phyloP scores from a whole-genome alignment of 2,329 filamentous ascomycete genomes.

The Pseudocercospora pini-densiflorae region DNA sequence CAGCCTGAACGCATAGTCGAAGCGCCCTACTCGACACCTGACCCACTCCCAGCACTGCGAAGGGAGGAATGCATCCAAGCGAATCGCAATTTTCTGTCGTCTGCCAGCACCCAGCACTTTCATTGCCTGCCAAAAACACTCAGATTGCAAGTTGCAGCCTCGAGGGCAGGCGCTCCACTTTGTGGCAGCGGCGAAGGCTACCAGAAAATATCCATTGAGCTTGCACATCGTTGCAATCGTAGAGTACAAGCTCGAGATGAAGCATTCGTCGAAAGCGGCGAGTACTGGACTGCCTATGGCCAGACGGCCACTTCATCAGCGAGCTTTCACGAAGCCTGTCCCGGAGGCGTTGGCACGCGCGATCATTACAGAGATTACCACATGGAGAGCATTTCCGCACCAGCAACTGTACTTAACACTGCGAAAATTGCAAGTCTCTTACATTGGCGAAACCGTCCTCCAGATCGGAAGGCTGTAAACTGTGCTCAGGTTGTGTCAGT shows the following conservation, averaged over 20 bases:
- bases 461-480: neutral
- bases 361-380: neutral
- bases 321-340: neutral
- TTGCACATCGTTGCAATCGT: neutral
- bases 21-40: neutral
- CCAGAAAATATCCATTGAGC: neutral
- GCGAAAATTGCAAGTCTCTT: neutral
- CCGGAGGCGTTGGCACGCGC: too few species aligned
- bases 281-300: neutral
- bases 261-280: neutral
- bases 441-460: neutral
- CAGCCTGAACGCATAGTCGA: neutral
- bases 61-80: neutral
- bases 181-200: neutral
- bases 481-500: neutral
- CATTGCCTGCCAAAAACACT: neutral
- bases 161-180: neutral
- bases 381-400: neutral
- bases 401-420: neutral
- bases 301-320: neutral
- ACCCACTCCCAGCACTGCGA: neutral
- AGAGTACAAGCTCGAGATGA: neutral
- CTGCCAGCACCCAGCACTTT: neutral
- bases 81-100: neutral
- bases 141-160: neutral